Conservation (phyloP, 371 early-diverging fungal genomes). For the Blakeslea trispora region DNA sequence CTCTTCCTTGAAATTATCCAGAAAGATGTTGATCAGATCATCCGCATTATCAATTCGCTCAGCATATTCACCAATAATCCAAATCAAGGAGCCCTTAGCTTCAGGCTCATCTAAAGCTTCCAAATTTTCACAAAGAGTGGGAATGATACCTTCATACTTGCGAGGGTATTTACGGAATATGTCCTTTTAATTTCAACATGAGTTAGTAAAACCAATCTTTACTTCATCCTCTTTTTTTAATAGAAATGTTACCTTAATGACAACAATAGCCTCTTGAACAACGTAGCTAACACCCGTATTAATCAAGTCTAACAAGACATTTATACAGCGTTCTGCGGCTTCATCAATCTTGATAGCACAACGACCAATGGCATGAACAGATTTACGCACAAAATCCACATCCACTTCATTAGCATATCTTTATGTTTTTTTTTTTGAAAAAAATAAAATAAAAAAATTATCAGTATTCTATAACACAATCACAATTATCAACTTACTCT, state of each 20-base stretch:
- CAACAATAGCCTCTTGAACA: conserved; percentile 91
- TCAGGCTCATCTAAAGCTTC: conserved; percentile 92
- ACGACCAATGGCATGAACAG: conserved; percentile 90
- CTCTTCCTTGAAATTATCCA: conserved; percentile 69
- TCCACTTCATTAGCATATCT: conserved; percentile 96
- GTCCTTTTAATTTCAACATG: conserved; percentile 53
- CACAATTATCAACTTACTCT: conserved; percentile 74
- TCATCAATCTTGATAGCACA: conserved; percentile 91
- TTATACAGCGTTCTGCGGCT: conserved; percentile 87
- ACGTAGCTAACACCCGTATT: conserved; percentile 90
- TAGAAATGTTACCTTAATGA: conserved; percentile 88
- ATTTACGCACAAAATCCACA: conserved; percentile 93
- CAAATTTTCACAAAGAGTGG: conserved; percentile 85
- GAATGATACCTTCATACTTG: conserved; percentile 85
- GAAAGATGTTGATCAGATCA: conserved; percentile 77
- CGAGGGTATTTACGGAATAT: conserved; percentile 94
- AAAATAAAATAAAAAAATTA: no score
- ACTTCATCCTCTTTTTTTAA: not conserved
- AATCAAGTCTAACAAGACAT: conserved; percentile 86
- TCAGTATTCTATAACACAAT: not conserved
- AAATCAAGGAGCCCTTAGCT: conserved; percentile 91
- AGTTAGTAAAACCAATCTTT: no score
- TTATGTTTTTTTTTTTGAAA: no score
- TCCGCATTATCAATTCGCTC: conserved; percentile 87
- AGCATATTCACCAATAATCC: conserved; percentile 97